Evolutionary conservation across 2,329 filamentous ascomycete genomes (phyloP).

Genomic region (Hypoxylon sp.): DNA sequence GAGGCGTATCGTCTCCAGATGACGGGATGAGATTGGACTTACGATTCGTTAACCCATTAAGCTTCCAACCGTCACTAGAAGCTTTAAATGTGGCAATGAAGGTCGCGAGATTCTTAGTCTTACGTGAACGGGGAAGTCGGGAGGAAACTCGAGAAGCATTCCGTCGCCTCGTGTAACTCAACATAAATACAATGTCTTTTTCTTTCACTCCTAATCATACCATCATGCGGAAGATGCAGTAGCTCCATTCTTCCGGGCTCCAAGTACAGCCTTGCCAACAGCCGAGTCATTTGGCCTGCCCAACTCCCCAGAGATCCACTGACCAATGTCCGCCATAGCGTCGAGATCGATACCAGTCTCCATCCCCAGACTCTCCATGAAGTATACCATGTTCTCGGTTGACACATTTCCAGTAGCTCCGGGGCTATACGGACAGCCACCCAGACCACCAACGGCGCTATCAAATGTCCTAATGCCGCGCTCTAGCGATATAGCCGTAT

Average conservation of each 20-base stretch:
- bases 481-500: conserved; percentile 74
- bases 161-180: background rate
- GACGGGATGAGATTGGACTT: too few species aligned
- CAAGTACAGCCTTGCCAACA: conserved; percentile 55
- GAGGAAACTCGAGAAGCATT: background rate
- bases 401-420: conserved; percentile 77
- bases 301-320: conserved; percentile 70
- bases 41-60: too few species aligned
- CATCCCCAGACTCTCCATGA: conserved; percentile 69
- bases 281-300: conserved; percentile 61
- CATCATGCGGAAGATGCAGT: conserved; percentile 24
- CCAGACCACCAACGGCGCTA: conserved; percentile 75
- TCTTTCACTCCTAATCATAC: background rate
- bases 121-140: background rate
- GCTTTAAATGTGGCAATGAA: background rate
- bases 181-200: conserved; percentile 21
- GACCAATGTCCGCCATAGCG: conserved; percentile 68
- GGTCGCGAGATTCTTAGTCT: background rate
- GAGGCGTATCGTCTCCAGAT: too few species aligned
- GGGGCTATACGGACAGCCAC: conserved; percentile 77
- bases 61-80: too few species aligned
- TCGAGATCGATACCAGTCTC: conserved; percentile 72
- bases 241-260: conserved; percentile 46
- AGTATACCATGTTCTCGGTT: conserved; percentile 61
- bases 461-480: conserved; percentile 77